These are phyloP conservation scores for Cynanchum wilfordii DNA, from an alignment of 257 asterid species.

Conservation along the genomic window DNA sequence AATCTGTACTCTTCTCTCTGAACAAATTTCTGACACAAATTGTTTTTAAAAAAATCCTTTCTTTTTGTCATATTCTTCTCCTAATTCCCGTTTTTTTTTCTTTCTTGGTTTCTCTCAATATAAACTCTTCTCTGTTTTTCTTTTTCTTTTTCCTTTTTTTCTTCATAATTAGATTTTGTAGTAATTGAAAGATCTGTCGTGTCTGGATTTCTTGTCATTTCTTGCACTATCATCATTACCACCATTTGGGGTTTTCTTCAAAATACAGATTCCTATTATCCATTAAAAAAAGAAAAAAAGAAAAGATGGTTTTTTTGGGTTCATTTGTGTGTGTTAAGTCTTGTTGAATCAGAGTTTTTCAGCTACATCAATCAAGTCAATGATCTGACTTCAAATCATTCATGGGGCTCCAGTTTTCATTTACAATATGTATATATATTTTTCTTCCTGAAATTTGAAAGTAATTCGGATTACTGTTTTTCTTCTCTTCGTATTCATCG, in stretches of 20 bases:
- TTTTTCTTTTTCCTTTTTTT: not conserved
- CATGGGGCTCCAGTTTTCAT: not conserved
- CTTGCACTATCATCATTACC: not conserved
- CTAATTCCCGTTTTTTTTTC: not conserved
- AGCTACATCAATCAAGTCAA: not conserved
- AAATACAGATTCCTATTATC: not conserved
- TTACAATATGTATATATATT: not conserved
- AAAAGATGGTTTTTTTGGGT: not conserved
- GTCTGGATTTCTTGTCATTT: not conserved
- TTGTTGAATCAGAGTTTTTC: not conserved
- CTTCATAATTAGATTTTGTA: not conserved
- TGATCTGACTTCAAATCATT: not conserved
- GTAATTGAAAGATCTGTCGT: not conserved
- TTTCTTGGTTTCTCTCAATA: no score
- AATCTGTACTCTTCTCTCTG: not conserved
- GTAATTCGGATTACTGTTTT: not conserved
- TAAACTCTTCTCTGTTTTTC: not conserved
- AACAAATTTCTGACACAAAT: not conserved
- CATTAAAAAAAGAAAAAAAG: not conserved
- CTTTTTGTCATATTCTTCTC: not conserved
- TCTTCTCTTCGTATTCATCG: not conserved
- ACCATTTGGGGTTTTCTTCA: not conserved
- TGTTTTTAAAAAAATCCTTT: not conserved
- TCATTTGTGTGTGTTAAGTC: not conserved
- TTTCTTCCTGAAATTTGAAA: not conserved